Base-by-base conservation (phyloP, 441 rosid species). In the Gossypium schwendimanii region DNA sequence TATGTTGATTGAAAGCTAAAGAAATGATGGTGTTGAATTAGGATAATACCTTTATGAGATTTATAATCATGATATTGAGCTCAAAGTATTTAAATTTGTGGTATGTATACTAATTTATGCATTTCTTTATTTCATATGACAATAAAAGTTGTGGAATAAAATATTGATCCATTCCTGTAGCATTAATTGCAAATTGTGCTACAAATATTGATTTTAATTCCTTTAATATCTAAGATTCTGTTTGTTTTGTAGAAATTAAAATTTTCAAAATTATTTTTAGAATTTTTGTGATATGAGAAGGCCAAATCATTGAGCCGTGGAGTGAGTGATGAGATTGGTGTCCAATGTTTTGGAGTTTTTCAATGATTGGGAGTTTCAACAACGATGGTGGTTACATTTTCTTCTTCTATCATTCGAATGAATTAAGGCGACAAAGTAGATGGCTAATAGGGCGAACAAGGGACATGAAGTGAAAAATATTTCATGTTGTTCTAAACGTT, bases 31-130 rank as follows among this genome's bases (percentile, higher is more conserved):
- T 71, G 91, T 85, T 76, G 94, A 95, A 75, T 84, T 91, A 81
- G 98, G 99, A 74, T 97, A 95, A 67, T 82, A 95, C 72, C 39
- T 95, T 2, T 95, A 93, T 69, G 98, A 95, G 82, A 86, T 89
- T 57, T 91, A 93, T 81, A 93, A 90, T 86, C 97, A 95, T 78
- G 92, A 91, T 77, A 91, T 89, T 71, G 97, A 91, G 82, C 64
- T 90, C 69, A 80, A 96, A 82, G 97, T 90, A 28, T 93, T 95
- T 64, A 91, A 90, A 85, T 98, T 95, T 9, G 97, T 95, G 90
- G 97, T 95, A 73, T 11, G 81, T 76, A 31, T 31, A 26, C 28
- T 8, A 26, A n/a, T 50, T 49, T 15, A 18, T 10, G 21, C 21
- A 14, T 47, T 23, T 14, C 1, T 14, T 64, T n/a, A 6, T 49